Evolutionary conservation across 306 rosid species (phyloP), one percentile per base, ranked within the genome.

Genomic region (Ceratonia siliqua): DNA sequence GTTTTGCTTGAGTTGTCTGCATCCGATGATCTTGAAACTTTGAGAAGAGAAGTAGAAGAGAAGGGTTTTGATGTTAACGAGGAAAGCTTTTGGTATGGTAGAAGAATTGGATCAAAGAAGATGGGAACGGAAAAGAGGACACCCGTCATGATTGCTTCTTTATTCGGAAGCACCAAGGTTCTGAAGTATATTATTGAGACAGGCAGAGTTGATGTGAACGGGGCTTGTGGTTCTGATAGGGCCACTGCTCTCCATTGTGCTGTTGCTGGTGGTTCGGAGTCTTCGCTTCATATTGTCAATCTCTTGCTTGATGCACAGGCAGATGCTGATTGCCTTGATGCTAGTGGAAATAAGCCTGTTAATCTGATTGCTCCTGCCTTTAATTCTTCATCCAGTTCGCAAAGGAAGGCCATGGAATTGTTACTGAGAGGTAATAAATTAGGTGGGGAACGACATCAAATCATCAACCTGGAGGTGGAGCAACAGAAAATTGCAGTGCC

Each of bases 191-290:
- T 92, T 57, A 17, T 95, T 56, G 85, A 86, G 61, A 56, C 88
- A 3, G 85, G 85, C 52, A 83, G 52, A 85, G 92, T 54, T 78
- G 92, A 92, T 85, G 97, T 92, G 48, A 95, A 95, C 64, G 70
- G 77, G 79, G 84, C 75, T 15, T 86, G 88, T 80, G 97, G 99
- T 64, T 85, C 94, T 8, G 99, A 92, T 68, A 69, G 72, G 85
- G 89, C 85, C 81, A 90, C 97, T 36, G 99, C 99, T 74, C 98
- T 95, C 38, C 99, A 95, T 63, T 95, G 96, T 70, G 97, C 98
- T 49, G 82, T 85, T 58, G 87, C 97, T 11, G 98, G 99, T 3
- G 90, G 97, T 43, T 79, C 98, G 11, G 79, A 81, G 15, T 84
- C 89, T 54, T 86, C 97, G 0, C 79, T 78, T 2, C 89, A 87